These are phyloP conservation scores for Pythium aphanidermatum DNA, from an alignment of 352 stramenopile species.

Conservation along the genomic window DNA sequence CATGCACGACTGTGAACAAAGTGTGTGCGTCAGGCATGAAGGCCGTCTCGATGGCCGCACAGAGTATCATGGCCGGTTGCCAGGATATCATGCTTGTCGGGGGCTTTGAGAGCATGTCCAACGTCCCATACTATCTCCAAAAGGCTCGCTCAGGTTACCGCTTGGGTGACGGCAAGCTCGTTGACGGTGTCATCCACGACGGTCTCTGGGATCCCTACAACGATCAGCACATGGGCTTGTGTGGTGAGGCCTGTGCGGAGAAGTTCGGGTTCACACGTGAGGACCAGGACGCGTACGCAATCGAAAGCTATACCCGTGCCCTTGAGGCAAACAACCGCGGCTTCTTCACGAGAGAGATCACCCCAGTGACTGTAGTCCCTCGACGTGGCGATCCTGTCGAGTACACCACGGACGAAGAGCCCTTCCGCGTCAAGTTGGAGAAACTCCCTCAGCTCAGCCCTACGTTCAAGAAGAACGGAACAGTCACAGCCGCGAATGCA, in stretches of 20 bases:
- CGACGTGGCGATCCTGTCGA: slow-evolving; percentile 12
- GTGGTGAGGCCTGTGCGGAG: slow-evolving; percentile 88
- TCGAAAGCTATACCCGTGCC: slow-evolving; percentile 89
- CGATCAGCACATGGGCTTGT: slow-evolving; percentile 93
- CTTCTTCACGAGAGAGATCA: slow-evolving; percentile 81
- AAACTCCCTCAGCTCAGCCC: slow-evolving; percentile 84
- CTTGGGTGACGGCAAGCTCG: slow-evolving; percentile 83
- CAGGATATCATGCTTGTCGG: slow-evolving; percentile 83
- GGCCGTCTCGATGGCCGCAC: slow-evolving; percentile 74
- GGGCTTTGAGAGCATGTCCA: slow-evolving; percentile 95
- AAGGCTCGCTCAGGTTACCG: slow-evolving; percentile 65
- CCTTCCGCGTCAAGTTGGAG: slow-evolving; percentile 66
- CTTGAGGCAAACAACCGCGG: slow-evolving; percentile 33
- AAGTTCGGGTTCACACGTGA: slow-evolving; percentile 84
- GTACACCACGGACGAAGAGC: slow-evolving; percentile 87
- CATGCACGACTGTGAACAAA: slow-evolving; percentile 98
- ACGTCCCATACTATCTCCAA: slow-evolving; percentile 89
- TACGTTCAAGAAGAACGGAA: slow-evolving; percentile 89
- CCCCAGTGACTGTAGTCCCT: slow-evolving; percentile 71
- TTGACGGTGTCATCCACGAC: slow-evolving; percentile 67
- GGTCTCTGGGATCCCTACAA: slow-evolving; percentile 93
- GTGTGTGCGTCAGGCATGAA: slow-evolving; percentile 95
- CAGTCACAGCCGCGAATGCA: slow-evolving; percentile 93
- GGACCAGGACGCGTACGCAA: slow-evolving; percentile 91
- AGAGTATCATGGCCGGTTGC: slow-evolving; percentile 85